phyloP scores from a whole-genome alignment of 2,329 filamentous ascomycete genomes.

The Albifimbria verrucaria region DNA sequence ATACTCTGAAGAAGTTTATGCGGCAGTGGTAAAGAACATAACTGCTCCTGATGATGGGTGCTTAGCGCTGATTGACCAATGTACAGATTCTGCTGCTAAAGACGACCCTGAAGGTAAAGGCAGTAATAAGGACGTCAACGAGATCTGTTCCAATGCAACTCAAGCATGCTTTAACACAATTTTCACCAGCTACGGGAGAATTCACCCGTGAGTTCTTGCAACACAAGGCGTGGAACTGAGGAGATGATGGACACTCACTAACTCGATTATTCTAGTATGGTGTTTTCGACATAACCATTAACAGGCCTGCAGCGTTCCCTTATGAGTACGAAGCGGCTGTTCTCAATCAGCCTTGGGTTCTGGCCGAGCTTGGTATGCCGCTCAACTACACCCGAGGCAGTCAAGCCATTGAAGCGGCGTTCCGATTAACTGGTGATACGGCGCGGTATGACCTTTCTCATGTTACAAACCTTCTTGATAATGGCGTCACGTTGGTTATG shows the following conservation, averaged over 20 bases:
- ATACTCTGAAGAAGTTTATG: constrained; percentile 41
- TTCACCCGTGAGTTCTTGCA: too few species aligned
- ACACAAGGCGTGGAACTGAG: too few species aligned
- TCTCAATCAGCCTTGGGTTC: constrained; percentile 56
- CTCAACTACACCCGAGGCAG: too few species aligned
- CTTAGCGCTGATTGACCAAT: constrained; percentile 45
- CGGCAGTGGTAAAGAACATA: constrained; percentile 8
- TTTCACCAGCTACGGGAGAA: too few species aligned
- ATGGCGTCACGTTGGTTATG: constrained; percentile 65
- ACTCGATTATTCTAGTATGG: too few species aligned
- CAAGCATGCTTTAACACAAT: constrained; percentile 15
- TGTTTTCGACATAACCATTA: too few species aligned
- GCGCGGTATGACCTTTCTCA: constrained; percentile 34
- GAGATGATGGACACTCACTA: too few species aligned
- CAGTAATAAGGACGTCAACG: constrained; percentile 30
- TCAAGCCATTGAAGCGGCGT: constrained; percentile 43
- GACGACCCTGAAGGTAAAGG: constrained; percentile 38
- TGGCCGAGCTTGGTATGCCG: constrained; percentile 57
- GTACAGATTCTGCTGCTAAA: constrained; percentile 29
- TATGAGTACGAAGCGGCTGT: constrained; percentile 59
- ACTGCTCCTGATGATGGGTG: constrained; percentile 38
- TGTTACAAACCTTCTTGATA: constrained; percentile 55
- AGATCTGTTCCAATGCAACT: constrained; percentile 50
- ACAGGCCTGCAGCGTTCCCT: too few species aligned
- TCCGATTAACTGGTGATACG: constrained; percentile 59